These are phyloP conservation scores for Chalaropsis thielavioides DNA, from an alignment of 2,329 filamentous ascomycete genomes.

Conservation along the genomic window DNA sequence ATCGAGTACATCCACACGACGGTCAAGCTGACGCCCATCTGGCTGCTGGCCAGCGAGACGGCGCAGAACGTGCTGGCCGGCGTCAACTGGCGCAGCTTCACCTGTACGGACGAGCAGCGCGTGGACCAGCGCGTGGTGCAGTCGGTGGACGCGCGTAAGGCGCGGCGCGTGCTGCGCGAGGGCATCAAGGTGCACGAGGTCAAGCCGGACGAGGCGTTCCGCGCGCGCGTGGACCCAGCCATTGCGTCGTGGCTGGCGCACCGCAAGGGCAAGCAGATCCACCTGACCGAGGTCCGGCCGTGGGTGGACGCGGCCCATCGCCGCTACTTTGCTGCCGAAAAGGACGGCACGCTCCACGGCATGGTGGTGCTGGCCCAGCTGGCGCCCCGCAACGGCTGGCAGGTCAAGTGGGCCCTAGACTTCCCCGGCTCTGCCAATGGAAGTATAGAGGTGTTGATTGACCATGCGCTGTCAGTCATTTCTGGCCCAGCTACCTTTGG, in stretches of 20 bases:
- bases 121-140: constrained; percentile 54
- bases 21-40: constrained; percentile 59
- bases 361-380: constrained; percentile 76
- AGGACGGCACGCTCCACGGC: constrained; percentile 56
- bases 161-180: constrained; percentile 66
- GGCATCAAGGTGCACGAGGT: constrained; percentile 69
- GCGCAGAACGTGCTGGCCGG: constrained; percentile 68
- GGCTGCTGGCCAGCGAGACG: constrained; percentile 71
- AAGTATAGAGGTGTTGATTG: constrained; percentile 71
- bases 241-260: constrained; percentile 66
- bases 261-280: constrained; percentile 73
- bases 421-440: constrained; percentile 79
- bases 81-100: constrained; percentile 77
- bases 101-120: constrained; percentile 77
- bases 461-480: constrained; percentile 43
- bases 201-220: constrained; percentile 52
- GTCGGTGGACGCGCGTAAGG: constrained; percentile 51
- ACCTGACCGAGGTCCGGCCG: constrained; percentile 76
- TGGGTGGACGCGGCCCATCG: constrained; percentile 76
- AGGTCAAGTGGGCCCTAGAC: constrained; percentile 92
- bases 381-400: constrained; percentile 68
- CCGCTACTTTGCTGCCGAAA: constrained; percentile 70
- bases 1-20: constrained; percentile 61
- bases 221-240: constrained; percentile 52
- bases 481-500: constrained; percentile 65